These are phyloP conservation scores for Papilionanthe hybrid DNA, from an alignment of 116 monocot genomes.

Conservation along the genomic window DNA sequence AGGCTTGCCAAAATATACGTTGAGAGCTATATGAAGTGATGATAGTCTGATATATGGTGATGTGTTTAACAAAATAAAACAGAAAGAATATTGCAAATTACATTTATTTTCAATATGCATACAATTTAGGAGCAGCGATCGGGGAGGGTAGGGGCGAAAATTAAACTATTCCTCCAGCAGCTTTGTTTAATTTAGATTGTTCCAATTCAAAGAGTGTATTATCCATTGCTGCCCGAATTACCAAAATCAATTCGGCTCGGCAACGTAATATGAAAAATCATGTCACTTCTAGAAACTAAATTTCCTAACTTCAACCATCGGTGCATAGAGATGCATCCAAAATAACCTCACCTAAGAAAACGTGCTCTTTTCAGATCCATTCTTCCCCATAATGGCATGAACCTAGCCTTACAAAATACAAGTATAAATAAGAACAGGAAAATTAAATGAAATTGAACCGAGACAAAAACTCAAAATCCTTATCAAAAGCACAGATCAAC, in stretches of 20 bases:
- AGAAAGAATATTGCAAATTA: too few species aligned
- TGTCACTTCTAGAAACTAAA: background rate
- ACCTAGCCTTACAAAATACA: constrained; percentile 33
- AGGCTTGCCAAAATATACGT: too few species aligned
- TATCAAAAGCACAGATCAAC: constrained; percentile 13
- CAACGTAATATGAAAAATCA: background rate
- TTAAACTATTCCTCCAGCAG: background rate
- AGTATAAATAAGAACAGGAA: constrained; percentile 3
- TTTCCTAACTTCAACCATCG: background rate
- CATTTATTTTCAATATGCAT: too few species aligned
- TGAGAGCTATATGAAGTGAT: too few species aligned
- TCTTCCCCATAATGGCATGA: constrained; percentile 96
- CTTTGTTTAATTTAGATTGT: background rate
- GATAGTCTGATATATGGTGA: too few species aligned
- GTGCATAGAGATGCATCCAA: background rate
- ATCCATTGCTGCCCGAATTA: background rate
- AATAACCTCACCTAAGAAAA: constrained; percentile 57
- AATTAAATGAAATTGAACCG: background rate
- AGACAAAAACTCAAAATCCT: background rate
- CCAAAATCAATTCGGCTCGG: too few species aligned
- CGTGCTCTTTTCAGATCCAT: constrained; percentile 96
- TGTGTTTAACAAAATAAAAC: too few species aligned
- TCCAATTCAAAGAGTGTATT: background rate
- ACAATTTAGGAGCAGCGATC: too few species aligned
- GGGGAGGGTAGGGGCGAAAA: too few species aligned